phyloP scores from a whole-genome alignment of 495 filamentous ascomycete genomes.

The Annulohypoxylon maeteangense region DNA sequence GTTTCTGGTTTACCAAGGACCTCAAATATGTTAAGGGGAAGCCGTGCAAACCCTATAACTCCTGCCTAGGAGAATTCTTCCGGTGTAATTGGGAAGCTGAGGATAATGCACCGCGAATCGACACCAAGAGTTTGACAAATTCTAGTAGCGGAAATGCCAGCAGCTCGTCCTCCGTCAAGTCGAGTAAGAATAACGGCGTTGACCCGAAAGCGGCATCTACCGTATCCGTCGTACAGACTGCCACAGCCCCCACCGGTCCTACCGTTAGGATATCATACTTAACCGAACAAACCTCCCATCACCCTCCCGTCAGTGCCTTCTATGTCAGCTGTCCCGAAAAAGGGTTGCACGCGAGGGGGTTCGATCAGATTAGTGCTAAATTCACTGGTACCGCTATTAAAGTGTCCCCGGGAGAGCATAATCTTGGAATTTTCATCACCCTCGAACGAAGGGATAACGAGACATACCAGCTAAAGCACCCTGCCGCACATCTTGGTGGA shows the following conservation, averaged over 20 bases:
- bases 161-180: constrained; percentile 61
- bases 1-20: constrained; percentile 99
- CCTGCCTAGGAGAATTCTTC: constrained; percentile 97
- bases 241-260: constrained; percentile 57
- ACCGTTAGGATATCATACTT: constrained; percentile 85
- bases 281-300: constrained; percentile 98
- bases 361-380: constrained; percentile 95
- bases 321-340: constrained; percentile 93
- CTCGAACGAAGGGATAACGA: constrained; percentile 83
- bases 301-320: constrained; percentile 97
- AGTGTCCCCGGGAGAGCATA: constrained; percentile 90
- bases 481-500: constrained; percentile 90
- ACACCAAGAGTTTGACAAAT: constrained; percentile 49
- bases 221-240: constrained; percentile 56
- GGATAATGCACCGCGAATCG: constrained; percentile 67
- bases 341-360: constrained; percentile 87
- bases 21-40: constrained; percentile 99
- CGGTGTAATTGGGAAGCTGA: constrained; percentile 95
- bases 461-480: constrained; percentile 94
- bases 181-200: constrained; percentile 47
- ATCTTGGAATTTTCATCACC: constrained; percentile 94
- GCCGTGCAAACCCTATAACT: constrained; percentile 99
- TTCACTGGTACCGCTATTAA: constrained; percentile 96
- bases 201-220: constrained; percentile 53
- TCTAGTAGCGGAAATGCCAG: constrained; percentile 50